Conservation (phyloP, 331 rosid genomes). For the Pyracantha coccinea region DNA sequence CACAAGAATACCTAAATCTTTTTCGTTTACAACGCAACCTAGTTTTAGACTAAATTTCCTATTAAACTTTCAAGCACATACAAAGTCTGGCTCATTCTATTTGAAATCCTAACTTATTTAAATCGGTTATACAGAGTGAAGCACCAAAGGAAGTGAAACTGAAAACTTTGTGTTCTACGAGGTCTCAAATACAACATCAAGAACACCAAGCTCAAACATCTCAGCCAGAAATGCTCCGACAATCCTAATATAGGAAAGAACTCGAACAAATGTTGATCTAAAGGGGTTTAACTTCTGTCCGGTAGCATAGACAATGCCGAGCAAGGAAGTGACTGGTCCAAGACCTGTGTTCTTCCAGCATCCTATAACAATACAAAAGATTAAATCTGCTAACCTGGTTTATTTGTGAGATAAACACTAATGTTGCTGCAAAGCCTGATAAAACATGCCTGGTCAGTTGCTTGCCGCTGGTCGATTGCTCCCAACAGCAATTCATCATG, state of each 20-base stretch:
- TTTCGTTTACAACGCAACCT: not conserved
- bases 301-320: not conserved
- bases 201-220: not conserved
- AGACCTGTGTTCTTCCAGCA: not conserved
- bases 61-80: not conserved
- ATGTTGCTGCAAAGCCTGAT: conserved; percentile 65
- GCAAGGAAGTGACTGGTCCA: not conserved
- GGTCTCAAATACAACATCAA: not conserved
- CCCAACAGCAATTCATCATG: conserved; percentile 37
- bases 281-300: not conserved
- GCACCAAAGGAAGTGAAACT: not conserved
- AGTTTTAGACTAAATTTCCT: not conserved
- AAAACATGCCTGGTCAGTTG: conserved; percentile 48
- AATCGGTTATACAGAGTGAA: not conserved
- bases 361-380: not conserved
- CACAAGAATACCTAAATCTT: conserved; percentile 14
- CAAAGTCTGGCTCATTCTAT: not conserved
- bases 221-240: not conserved
- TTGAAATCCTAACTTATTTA: not conserved
- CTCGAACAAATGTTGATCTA: not conserved
- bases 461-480: conserved; percentile 34
- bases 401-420: conserved; percentile 54
- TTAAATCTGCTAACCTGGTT: conserved; percentile 48
- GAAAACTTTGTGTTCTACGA: not conserved
- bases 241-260: not conserved